Conservation (phyloP, 2,329 filamentous ascomycete species). For the Apiospora aurea region DNA sequence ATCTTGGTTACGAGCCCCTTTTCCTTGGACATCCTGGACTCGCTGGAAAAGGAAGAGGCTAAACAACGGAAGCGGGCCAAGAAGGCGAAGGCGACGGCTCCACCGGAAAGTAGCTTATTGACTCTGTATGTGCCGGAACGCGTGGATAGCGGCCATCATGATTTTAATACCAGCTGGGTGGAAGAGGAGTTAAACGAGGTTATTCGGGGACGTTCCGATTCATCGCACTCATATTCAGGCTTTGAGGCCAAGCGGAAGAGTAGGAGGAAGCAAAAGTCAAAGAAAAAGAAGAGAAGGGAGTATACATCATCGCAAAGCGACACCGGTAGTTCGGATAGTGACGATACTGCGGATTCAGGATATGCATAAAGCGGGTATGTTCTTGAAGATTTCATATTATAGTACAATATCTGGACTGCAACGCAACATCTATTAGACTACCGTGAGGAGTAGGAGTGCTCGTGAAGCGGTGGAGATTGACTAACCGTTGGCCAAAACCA, state of each 20-base stretch:
- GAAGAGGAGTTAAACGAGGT: conserved; percentile 22
- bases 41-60: not conserved
- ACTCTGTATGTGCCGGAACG: conserved; percentile 20
- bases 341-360: not conserved
- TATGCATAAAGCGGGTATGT: not conserved
- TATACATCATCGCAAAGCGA: not conserved
- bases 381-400: not conserved
- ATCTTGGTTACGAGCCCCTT: conserved; percentile 19
- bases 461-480: not conserved
- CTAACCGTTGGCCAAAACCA: not conserved
- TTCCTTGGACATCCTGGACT: not conserved
- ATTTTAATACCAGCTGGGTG: conserved; percentile 24
- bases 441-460: no score
- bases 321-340: not conserved
- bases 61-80: conserved; percentile 11
- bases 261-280: not conserved
- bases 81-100: not conserved
- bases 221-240: not conserved
- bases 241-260: not conserved
- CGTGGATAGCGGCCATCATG: conserved; percentile 11
- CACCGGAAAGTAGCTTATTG: not conserved
- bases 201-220: not conserved
- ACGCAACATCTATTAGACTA: not conserved
- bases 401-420: not conserved
- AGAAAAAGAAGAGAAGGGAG: not conserved